Base-by-base conservation (phyloP, 805 yeast genomes). In the Teunomyces kruisii region DNA sequence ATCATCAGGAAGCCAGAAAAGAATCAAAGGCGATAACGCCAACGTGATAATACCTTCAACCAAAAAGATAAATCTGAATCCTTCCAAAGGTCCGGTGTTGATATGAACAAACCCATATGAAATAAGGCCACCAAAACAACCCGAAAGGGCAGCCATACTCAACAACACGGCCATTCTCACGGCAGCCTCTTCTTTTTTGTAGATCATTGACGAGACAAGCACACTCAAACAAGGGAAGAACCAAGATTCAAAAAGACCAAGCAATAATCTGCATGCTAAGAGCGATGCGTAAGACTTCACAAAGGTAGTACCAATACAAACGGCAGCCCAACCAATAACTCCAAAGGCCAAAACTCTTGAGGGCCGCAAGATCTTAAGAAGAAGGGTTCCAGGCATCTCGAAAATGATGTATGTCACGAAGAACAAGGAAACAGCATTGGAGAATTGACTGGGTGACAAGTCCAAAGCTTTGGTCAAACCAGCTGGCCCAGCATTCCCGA, bases 401-500 rank as follows among this genome's bases (percentile, higher is more conserved):
- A 39, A 70, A 56, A 58, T 62, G 64, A 59, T 68, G 64, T 78
- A 79, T 0, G 81, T 74, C 10, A 68, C 75, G 48, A 65, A 79
- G 29, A 76, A 64, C 0, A 79, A 66, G 6, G 79, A 68, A 4
- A 74, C 75, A 24, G 69, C 71, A 30, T 65, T 67, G 17, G 74
- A 70, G 52, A 66, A 76, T 50, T 77, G 72, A 16, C 56, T 59
- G 1, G 66, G 67, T 0, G 59, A 53, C 19, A 78, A 55, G 6
- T 66, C 62, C 14, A 78, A 45, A 43, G 69, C 75, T 22, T 64
- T 63, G 0, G 67, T 58, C 48, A 80, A 51, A 3, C 85, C 84
- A 10, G 81, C 83, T 2, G 76, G 68, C 33, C 70, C 70, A 8
- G 84, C 84, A 54, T 80, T 80, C 52, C 84, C 84, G 43, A 80